Base-by-base conservation (phyloP, 345 rosid genomes). In the Zanthoxylum bungeanum region DNA sequence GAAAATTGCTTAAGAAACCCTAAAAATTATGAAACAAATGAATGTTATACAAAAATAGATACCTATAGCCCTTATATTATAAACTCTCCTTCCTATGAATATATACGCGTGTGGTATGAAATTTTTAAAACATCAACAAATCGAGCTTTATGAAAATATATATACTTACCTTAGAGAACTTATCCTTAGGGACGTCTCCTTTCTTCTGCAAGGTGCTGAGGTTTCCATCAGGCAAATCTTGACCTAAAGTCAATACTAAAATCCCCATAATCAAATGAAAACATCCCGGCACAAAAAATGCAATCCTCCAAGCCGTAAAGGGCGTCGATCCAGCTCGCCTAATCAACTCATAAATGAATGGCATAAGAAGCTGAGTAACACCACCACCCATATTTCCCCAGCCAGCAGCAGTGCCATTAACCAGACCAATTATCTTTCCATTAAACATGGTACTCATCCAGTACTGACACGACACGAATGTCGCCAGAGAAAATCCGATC, bases 381-480 rank as follows among this genome's bases (percentile, higher is more conserved):
- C 98, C 98, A 1, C 98, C 96, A 0, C 98, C 98, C 97, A 89
- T 91, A 70, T 93, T 93, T 0, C 98, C 98, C 98, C 98, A 91
- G 2, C 98, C 97, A 0, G 93, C 98, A 0, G 97, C 97, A 0
- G 96, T 93, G 5, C 98, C 97, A 11, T 91, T 93, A 22, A 86
- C 97, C 2, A 88, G 77, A 27, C 98, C 98, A 10, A 91, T 91
- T 58, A 93, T 91, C 83, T 88, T 85, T 66, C 92, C 74, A 27
- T 93, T 91, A 60, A 93, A 93, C 98, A 93, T 93, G 1, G 97
- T 93, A 73, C 97, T 93, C 98, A 93, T 93, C 97, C 98, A 91
- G 44, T 88, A 93, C 69, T 93, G 98, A 74, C 97, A 91, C 9
- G 98, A 93, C 71, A 93, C 93, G 21, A 93, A 93, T 0, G 98